phyloP scores from a whole-genome alignment of 2,329 filamentous ascomycete species.

The Eurotiales sp. region DNA sequence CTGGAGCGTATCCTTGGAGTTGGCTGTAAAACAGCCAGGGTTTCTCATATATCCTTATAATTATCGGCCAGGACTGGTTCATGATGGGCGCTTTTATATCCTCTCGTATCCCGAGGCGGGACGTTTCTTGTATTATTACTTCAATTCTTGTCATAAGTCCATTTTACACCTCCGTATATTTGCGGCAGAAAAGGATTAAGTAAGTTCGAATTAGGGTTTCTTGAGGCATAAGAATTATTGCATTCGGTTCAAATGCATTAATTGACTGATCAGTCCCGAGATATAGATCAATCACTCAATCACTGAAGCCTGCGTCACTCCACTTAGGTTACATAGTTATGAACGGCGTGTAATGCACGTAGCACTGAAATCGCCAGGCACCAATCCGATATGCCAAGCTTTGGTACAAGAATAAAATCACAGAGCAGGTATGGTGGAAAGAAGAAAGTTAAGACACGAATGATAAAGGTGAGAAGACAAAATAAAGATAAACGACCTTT shows the following conservation, averaged over 20 bases:
- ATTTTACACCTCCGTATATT: too few species aligned
- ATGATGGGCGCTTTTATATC: too few species aligned
- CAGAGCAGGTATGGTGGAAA: slow-evolving; percentile 11
- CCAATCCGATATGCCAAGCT: slow-evolving; percentile 7
- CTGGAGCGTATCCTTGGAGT: neutral
- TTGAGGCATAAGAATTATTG: neutral
- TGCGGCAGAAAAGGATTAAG: too few species aligned
- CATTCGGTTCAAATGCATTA: neutral
- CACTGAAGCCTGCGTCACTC: slow-evolving; percentile 9
- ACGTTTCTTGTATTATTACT: too few species aligned
- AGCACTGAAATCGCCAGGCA: slow-evolving; percentile 12
- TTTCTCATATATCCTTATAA: too few species aligned
- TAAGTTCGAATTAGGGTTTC: neutral
- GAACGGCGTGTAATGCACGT: slow-evolving; percentile 12
- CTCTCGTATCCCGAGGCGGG: too few species aligned
- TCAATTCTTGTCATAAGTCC: too few species aligned
- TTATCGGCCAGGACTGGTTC: neutral
- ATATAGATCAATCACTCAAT: slow-evolving; percentile 2
- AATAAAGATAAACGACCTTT: neutral
- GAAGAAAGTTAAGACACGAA: slow-evolving; percentile 14
- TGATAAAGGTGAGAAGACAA: slow-evolving; percentile 10
- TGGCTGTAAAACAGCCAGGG: too few species aligned
- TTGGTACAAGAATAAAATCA: slow-evolving; percentile 8
- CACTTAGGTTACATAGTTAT: slow-evolving; percentile 16
- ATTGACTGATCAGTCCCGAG: neutral